These are phyloP conservation scores for Vicia villosa DNA, from an alignment of 306 rosid genomes.

Conservation along the genomic window DNA sequence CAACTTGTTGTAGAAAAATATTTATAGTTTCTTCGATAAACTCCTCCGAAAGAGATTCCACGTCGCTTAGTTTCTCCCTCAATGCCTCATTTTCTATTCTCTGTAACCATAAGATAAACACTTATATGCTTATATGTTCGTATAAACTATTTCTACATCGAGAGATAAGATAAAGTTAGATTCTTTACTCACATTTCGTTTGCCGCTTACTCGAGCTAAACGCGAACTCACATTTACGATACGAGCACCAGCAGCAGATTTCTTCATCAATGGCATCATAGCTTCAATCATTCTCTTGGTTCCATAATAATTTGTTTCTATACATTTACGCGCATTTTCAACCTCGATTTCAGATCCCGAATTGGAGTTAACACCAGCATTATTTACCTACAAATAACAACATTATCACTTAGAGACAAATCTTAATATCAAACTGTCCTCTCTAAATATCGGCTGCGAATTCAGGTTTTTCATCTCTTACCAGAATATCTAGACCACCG, in stretches of 20 bases:
- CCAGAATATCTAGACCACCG: constrained; percentile 91
- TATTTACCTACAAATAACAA: constrained; percentile 63
- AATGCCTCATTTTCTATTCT: constrained; percentile 63
- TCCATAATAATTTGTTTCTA: constrained; percentile 79
- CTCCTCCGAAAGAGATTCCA: constrained; percentile 66
- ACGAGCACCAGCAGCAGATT: constrained; percentile 72
- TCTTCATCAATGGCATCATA: constrained; percentile 87
- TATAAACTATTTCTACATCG: too few relatives aligned
- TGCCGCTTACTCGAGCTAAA: constrained; percentile 69
- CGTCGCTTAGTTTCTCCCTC: constrained; percentile 59
- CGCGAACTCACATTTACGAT: constrained; percentile 90
- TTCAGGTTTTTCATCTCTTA: constrained; percentile 26
- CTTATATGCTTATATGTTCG: too few relatives aligned
- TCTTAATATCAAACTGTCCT: neutral
- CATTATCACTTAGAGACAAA: constrained; percentile 18
- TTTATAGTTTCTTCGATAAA: constrained; percentile 55
- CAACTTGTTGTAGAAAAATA: constrained; percentile 69
- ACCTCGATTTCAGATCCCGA: constrained; percentile 63
- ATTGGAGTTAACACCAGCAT: constrained; percentile 87
- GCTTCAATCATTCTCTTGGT: constrained; percentile 81
- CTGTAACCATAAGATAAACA: constrained; percentile 40
- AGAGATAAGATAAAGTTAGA: neutral
- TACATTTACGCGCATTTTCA: constrained; percentile 61
- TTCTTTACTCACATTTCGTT: constrained; percentile 65
- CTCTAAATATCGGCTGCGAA: too few relatives aligned